These are phyloP conservation scores for Boletus mariae DNA, from an alignment of 1,284 basidiomycete genomes.

Conservation along the genomic window DNA sequence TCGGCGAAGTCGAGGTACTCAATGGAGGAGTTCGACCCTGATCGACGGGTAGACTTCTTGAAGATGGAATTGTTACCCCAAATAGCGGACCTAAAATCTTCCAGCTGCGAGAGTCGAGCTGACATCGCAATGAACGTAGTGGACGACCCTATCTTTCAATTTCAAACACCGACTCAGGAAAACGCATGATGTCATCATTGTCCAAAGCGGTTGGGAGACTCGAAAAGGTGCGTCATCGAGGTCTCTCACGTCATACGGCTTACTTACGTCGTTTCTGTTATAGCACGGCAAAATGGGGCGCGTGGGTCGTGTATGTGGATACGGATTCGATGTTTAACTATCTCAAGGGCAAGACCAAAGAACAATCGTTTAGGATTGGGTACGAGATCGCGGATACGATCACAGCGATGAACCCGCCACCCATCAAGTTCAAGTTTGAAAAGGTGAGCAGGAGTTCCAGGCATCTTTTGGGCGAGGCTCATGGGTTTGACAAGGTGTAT, in stretches of 20 bases:
- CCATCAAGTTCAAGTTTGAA: constrained; percentile 95
- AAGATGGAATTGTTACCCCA: too few species aligned
- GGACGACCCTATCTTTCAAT: too few species aligned
- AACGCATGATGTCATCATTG: constrained; percentile 59
- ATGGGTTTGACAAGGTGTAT: constrained; percentile 54
- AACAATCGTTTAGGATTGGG: constrained; percentile 91
- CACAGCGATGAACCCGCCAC: constrained; percentile 84
- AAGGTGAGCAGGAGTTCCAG: constrained; percentile 53
- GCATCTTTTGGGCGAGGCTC: too few species aligned
- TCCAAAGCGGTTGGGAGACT: constrained; percentile 95
- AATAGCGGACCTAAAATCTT: too few species aligned
- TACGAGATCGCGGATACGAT: constrained; percentile 88
- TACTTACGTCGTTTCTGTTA: not conserved
- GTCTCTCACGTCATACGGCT: not conserved
- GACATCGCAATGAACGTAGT: too few species aligned
- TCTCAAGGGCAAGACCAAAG: constrained; percentile 84
- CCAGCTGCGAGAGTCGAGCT: too few species aligned
- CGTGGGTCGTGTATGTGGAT: constrained; percentile 95
- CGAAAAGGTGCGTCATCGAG: constrained; percentile 64
- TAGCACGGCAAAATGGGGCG: constrained; percentile 76
- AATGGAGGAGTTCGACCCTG: too few species aligned
- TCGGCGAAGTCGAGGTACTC: too few species aligned
- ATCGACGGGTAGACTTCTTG: too few species aligned
- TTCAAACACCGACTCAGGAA: too few species aligned
- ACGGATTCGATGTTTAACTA: constrained; percentile 91